Base-by-base conservation (phyloP, 495 filamentous ascomycete species). In the Trichoderma erinaceum region DNA sequence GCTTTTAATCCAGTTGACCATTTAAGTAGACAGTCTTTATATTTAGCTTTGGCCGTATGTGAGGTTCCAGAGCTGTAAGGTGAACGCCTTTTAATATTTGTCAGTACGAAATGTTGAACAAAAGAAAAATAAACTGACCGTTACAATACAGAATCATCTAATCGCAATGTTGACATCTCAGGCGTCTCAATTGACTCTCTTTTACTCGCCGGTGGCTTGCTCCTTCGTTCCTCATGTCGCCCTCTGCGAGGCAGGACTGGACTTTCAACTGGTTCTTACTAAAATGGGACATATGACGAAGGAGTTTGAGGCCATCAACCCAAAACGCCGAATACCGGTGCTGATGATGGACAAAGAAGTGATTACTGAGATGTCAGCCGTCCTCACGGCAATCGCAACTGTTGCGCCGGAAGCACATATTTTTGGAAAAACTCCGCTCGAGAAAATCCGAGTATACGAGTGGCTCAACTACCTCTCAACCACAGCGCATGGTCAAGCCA, bases 391-490 rank as follows among this genome's bases (percentile, higher is more conserved):
- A 3, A 56, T 56, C 21, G 50, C 50, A 25, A 56, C 50, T 1
- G 50, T 23, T 56, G 50, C 50, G 10, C 50, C 50, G 10, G n/a
- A 56, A 56, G 50, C 50, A 25, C 18, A 56, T 11, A 21, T 56
- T 4, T 56, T 56, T 56, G 50, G 50, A 1, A n/a, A 56, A 56
- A 56, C 50, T 25, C 21, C 50, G 4, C 18, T 56, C 1, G 50
- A 56, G 50, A 56, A 21, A 56, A 56, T 56, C 10, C 50, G n/a
- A 21, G 50, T 56, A 2, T 56, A 56, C n/a, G 50, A 56, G n/a
- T 56, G 50, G 50, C 50, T 56, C 50, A 56, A 56, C 21, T 56
- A 56, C 21, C 50, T 56, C 10, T 56, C 50, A 25, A 56, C 50
- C 0, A 56, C 50, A 12, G 50, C 50, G 21, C 50, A 56, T 56